Conservation (phyloP, 2,329 filamentous ascomycete species). For the Canariomyces notabilis region DNA sequence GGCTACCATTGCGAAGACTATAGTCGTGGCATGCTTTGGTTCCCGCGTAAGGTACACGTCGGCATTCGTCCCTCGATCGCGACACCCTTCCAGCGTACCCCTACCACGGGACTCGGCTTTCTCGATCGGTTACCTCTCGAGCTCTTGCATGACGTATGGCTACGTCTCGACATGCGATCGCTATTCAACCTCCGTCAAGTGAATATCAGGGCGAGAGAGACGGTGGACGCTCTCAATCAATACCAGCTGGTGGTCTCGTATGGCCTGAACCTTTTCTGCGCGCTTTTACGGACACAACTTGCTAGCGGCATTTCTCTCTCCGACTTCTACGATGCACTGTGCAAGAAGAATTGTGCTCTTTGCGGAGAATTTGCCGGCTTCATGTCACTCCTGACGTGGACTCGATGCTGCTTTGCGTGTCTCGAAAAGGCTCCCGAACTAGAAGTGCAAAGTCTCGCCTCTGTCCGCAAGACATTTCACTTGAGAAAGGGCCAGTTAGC, state of each 20-base stretch:
- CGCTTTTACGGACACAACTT: slow-evolving; percentile 27
- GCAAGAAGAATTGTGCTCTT: slow-evolving; percentile 25
- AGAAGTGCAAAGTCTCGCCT: slow-evolving; percentile 21
- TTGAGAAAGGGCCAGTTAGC: slow-evolving; percentile 19
- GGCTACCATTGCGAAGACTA: slow-evolving; percentile 30
- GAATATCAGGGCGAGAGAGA: slow-evolving; percentile 23
- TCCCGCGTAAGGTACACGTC: slow-evolving; percentile 28
- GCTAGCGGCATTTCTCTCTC: slow-evolving; percentile 23
- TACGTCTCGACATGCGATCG: slow-evolving; percentile 30
- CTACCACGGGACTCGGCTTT: slow-evolving; percentile 23
- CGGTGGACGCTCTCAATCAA: slow-evolving; percentile 24
- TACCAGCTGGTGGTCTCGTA: slow-evolving; percentile 24
- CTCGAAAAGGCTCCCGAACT: slow-evolving; percentile 22
- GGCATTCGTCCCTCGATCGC: slow-evolving; percentile 28
- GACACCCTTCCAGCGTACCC: slow-evolving; percentile 25
- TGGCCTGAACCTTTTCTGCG: slow-evolving; percentile 29
- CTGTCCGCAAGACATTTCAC: slow-evolving; percentile 18
- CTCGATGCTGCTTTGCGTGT: slow-evolving; percentile 29
- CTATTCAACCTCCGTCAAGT: slow-evolving; percentile 31
- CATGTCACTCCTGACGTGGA: slow-evolving; percentile 26
- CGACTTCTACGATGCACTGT: slow-evolving; percentile 25
- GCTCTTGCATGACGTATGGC: slow-evolving; percentile 28
- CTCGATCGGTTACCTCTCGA: slow-evolving; percentile 31
- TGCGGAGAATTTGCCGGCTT: slow-evolving; percentile 27
- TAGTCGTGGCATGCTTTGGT: slow-evolving; percentile 29